A percentile compares a stretch with the other conserved stretches of the same genome.
phyloP scores from a whole-genome alignment of 2,329 filamentous ascomycete species.

The Fusarium albosuccineum region DNA sequence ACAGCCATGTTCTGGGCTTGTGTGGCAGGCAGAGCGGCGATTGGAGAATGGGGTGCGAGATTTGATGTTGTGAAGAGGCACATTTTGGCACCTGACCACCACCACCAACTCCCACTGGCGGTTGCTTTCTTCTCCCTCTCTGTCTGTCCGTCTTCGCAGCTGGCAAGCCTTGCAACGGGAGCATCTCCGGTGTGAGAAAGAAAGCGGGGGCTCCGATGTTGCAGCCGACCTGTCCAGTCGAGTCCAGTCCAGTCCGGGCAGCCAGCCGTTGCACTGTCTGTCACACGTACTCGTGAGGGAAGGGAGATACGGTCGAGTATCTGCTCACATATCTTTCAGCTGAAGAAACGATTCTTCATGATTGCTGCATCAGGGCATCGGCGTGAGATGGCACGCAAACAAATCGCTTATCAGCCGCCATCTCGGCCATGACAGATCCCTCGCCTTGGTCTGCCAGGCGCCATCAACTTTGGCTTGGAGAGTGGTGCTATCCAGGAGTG shows the following conservation, averaged over 20 bases:
- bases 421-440: conserved; percentile 18
- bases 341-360: not conserved
- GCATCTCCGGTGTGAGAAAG: conserved; percentile 34
- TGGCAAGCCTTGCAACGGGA: conserved; percentile 22
- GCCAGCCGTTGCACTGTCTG: not conserved
- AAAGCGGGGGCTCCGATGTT: conserved; percentile 40
- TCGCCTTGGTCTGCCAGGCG: conserved; percentile 14
- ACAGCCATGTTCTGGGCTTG: conserved; percentile 17
- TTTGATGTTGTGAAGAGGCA: conserved; percentile 22
- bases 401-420: conserved; percentile 32
- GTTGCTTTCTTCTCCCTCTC: conserved; percentile 21
- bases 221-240: conserved; percentile 34
- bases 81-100: conserved; percentile 35
- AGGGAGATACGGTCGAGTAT: not conserved
- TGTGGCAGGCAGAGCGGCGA: conserved; percentile 12
- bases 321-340: not conserved
- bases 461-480: conserved; percentile 21
- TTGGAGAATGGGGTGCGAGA: conserved; percentile 28
- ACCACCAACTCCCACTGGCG: conserved; percentile 16
- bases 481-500: conserved; percentile 25
- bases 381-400: conserved; percentile 5
- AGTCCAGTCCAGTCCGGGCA: not conserved
- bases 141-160: conserved; percentile 13
- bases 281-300: not conserved
- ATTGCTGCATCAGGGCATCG: not conserved